A percentile compares a stretch with the other conserved stretches of the same genome.
Conservation (phyloP, 2,329 filamentous ascomycete genomes). For the Hypoxylon sp. region DNA sequence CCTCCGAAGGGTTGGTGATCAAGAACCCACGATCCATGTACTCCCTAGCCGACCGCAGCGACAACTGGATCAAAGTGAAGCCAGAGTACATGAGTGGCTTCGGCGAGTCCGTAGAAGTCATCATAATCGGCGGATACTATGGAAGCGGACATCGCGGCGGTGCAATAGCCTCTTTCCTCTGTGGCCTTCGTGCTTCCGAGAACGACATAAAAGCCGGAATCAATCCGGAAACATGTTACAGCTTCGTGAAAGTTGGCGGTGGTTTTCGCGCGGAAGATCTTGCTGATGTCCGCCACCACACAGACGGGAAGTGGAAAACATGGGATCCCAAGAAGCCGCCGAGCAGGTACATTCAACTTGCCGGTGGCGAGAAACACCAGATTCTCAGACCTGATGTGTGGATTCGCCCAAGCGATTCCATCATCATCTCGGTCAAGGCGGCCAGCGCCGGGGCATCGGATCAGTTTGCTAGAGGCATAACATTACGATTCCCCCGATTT, state of each 20-base stretch:
- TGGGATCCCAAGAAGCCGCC: constrained; percentile 85
- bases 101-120: constrained; percentile 88
- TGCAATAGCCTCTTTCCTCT: constrained; percentile 85
- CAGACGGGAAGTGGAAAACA: constrained; percentile 88
- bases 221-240: constrained; percentile 79
- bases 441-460: constrained; percentile 78
- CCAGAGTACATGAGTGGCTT: constrained; percentile 98
- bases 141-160: constrained; percentile 88
- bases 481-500: constrained; percentile 91
- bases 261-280: constrained; percentile 89
- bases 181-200: constrained; percentile 80
- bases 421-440: constrained; percentile 90
- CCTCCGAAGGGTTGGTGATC: constrained; percentile 88
- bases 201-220: constrained; percentile 67
- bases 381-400: constrained; percentile 87
- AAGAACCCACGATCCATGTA: constrained; percentile 94
- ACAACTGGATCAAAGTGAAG: constrained; percentile 99
- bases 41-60: constrained; percentile 85
- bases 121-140: constrained; percentile 92
- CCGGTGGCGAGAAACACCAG: constrained; percentile 74
- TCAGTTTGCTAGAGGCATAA: constrained; percentile 78
- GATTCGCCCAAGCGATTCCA: constrained; percentile 88
- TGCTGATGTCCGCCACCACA: constrained; percentile 79
- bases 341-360: constrained; percentile 79
- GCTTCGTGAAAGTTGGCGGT: constrained; percentile 99